phyloP scores from a whole-genome alignment of 1,284 basidiomycete genomes.

The Boletellus deceptivus region DNA sequence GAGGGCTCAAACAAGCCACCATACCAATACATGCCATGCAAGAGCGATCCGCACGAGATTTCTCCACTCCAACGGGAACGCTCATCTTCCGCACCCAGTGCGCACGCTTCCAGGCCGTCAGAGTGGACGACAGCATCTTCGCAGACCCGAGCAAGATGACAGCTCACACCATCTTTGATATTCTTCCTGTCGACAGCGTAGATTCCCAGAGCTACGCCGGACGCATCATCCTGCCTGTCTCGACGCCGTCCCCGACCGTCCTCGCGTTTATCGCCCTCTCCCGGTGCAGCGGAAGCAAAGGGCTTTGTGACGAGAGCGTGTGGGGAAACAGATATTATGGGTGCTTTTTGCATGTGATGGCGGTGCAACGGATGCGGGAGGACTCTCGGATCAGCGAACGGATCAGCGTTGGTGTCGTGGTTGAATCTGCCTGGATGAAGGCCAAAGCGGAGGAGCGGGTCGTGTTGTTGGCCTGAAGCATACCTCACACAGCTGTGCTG shows the following conservation, averaged over 20 bases:
- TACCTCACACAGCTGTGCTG: no score
- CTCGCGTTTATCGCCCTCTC: conserved; percentile 21
- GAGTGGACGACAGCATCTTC: neutral
- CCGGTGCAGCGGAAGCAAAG: conserved; percentile 2
- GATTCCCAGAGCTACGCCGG: conserved; percentile 7
- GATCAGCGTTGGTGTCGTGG: conserved; percentile 12
- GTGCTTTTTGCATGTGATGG: conserved; percentile 26
- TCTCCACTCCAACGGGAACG: conserved; percentile 11
- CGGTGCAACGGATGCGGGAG: conserved; percentile 2
- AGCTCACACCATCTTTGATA: conserved; percentile 15
- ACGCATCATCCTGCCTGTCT: conserved; percentile 18
- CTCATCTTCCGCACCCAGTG: conserved; percentile 22
- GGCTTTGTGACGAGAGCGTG: conserved; percentile 13
- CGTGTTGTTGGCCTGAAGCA: conserved; percentile 10
- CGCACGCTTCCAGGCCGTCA: conserved; percentile 7
- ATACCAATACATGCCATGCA: conserved; percentile 2
- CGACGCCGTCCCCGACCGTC: conserved; percentile 5
- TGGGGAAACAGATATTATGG: conserved; percentile 15
- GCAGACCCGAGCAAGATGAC: neutral
- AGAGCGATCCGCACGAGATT: conserved; percentile 1
- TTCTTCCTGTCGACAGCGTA: conserved; percentile 3
- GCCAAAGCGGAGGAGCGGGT: conserved; percentile 5
- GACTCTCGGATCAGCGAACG: conserved; percentile 13
- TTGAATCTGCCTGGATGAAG: conserved; percentile 15
- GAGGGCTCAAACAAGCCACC: neutral